Evolutionary conservation across 306 rosid genomes (phyloP).

Genomic region (Dryas drummondii): DNA sequence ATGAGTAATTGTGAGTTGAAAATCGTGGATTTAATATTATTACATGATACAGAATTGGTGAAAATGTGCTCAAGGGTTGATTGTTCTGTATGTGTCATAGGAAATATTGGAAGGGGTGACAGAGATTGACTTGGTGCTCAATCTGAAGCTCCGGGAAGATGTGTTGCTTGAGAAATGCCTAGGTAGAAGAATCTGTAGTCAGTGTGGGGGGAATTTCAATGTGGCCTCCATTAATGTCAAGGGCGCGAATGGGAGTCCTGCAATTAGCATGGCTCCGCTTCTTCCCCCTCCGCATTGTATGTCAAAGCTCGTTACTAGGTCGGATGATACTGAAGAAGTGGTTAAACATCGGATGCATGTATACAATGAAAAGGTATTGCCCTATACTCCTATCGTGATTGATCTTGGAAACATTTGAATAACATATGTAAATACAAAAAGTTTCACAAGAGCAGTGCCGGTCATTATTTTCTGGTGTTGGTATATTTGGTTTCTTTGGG

Average conservation of each 20-base stretch:
- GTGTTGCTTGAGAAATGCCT: conserved; percentile 89
- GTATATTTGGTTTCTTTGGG: neutral
- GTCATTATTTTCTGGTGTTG: conserved; percentile 6
- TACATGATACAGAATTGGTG: neutral
- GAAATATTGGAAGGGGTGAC: conserved; percentile 86
- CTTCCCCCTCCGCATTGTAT: conserved; percentile 87
- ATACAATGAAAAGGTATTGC: conserved; percentile 73
- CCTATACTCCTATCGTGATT: conserved; percentile 5
- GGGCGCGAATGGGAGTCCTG: conserved; percentile 69
- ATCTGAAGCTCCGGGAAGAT: conserved; percentile 87
- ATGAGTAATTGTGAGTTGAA: neutral
- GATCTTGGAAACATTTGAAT: neutral
- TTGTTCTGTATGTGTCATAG: conserved; percentile 36
- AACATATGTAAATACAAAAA: neutral
- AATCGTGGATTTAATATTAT: neutral
- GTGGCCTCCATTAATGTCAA: conserved; percentile 74
- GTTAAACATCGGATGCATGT: conserved; percentile 81
- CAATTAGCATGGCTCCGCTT: conserved; percentile 84
- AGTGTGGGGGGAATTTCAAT: conserved; percentile 83
- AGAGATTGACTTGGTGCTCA: conserved; percentile 85
- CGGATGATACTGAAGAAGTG: conserved; percentile 78
- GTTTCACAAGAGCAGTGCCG: neutral
- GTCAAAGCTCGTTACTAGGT: conserved; percentile 76
- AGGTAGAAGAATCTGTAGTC: conserved; percentile 82
- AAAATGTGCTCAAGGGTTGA: conserved; percentile 10